Percentiles rank a stretch among this genome's conserved stretches.
Conservation (phyloP, 306 rosid genomes). For the barrel medic (Medicago truncatula) region DNA sequence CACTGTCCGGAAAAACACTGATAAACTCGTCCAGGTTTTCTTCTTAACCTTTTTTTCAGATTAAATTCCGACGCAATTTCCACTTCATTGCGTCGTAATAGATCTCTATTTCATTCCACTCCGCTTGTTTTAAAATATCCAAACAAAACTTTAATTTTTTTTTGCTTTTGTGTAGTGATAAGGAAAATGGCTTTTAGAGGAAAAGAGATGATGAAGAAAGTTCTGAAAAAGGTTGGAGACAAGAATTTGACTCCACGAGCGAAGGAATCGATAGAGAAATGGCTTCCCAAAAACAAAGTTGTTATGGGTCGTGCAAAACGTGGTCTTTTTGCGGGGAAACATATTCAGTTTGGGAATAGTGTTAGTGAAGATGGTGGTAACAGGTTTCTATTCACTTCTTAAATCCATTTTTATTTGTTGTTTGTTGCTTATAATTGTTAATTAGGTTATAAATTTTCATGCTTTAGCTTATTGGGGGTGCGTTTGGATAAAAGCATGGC, state of each 20-base stretch:
- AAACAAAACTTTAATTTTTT: too few relatives aligned
- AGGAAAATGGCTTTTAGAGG: conserved; percentile 77
- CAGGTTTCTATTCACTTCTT: conserved; percentile 59
- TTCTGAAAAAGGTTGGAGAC: conserved; percentile 75
- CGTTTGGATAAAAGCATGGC: neutral
- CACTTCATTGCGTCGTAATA: too few relatives aligned
- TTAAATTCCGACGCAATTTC: too few relatives aligned
- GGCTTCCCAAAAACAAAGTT: conserved; percentile 68
- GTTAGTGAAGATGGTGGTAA: conserved; percentile 97
- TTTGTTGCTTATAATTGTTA: conserved; percentile 13
- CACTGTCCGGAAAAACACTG: too few relatives aligned
- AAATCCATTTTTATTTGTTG: neutral
- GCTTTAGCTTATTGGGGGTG: conserved; percentile 2
- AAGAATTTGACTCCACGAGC: conserved; percentile 62
- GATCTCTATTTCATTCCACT: too few relatives aligned
- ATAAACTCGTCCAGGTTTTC: too few relatives aligned
- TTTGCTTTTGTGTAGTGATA: neutral
- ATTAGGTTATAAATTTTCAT: neutral
- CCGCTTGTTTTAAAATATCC: too few relatives aligned
- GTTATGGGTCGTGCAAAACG: conserved; percentile 92
- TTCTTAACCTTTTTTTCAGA: too few relatives aligned
- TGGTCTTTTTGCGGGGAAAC: conserved; percentile 86
- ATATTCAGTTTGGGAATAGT: conserved; percentile 84
- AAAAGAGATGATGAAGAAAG: conserved; percentile 81
- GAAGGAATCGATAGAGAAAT: conserved; percentile 71